Conservation (phyloP, 1,284 basidiomycete species). For the Fomitiporia mediterranea region DNA sequence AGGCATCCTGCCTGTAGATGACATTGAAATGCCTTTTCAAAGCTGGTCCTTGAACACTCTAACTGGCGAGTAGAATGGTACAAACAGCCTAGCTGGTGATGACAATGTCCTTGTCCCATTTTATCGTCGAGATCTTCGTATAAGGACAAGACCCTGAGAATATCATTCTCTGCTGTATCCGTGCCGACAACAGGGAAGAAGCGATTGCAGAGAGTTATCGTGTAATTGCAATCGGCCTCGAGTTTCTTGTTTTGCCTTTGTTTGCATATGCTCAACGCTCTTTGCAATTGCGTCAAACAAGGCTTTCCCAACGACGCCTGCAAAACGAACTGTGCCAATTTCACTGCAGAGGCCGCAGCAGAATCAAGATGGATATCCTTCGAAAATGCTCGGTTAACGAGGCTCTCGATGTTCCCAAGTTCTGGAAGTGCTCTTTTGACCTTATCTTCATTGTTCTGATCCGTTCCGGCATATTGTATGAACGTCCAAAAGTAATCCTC, state of each 20-base stretch:
- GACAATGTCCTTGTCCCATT: conserved; percentile 2
- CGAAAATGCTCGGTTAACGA: conserved; percentile 5
- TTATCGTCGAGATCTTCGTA: conserved; percentile 3
- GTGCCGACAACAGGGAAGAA: neutral
- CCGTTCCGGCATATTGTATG: neutral
- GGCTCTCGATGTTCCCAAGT: conserved; percentile 11
- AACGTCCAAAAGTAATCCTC: conserved; percentile 6
- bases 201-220: neutral
- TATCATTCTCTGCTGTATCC: neutral
- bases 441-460: neutral
- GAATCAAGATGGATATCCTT: neutral
- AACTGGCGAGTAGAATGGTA: neutral
- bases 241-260: neutral
- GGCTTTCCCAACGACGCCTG: conserved; percentile 2
- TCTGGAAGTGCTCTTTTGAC: neutral
- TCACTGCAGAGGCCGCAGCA: neutral
- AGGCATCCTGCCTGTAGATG: neutral
- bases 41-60: neutral
- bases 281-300: neutral
- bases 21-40: neutral
- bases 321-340: conserved; percentile 1
- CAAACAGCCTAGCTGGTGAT: neutral
- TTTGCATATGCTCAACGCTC: neutral
- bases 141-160: neutral
- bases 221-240: conserved; percentile 6